These are phyloP conservation scores for Podila epicladia DNA, from an alignment of 192 early-diverging fungal species.

Conservation along the genomic window DNA sequence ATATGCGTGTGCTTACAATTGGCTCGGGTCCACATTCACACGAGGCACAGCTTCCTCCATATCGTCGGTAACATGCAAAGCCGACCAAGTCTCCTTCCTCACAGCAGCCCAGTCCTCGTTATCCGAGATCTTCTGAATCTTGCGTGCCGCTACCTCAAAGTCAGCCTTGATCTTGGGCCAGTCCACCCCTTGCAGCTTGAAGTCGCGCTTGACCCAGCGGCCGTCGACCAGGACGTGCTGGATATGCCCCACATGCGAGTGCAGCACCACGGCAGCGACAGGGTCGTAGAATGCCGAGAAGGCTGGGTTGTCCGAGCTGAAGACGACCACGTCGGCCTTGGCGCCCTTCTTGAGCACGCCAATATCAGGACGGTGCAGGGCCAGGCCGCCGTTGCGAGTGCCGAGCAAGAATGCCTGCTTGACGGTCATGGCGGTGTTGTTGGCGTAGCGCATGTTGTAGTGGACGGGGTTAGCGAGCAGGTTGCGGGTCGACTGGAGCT, in stretches of 20 bases:
- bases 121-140: neutral
- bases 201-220: slow-evolving; percentile 1
- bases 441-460: neutral
- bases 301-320: slow-evolving; percentile 3
- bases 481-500: slow-evolving; percentile 10
- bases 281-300: slow-evolving; percentile 5
- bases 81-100: too few relatives aligned
- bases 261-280: slow-evolving; percentile 4
- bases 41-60: too few relatives aligned
- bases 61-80: too few relatives aligned
- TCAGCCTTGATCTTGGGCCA: neutral
- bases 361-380: neutral
- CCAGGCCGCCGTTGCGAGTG: slow-evolving; percentile 6
- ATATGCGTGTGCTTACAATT: too few relatives aligned
- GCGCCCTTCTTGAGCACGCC: slow-evolving; percentile 15
- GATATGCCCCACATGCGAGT: neutral
- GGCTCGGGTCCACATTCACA: too few relatives aligned
- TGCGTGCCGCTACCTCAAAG: neutral
- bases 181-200: neutral
- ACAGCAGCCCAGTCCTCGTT: neutral
- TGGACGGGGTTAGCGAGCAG: neutral
- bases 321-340: slow-evolving; percentile 6
- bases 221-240: slow-evolving; percentile 7
- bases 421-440: slow-evolving; percentile 14
- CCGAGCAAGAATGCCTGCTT: slow-evolving; percentile 5